Percentiles rank a stretch among this genome's conserved stretches.
Evolutionary conservation across 1,139 yeast genomes (phyloP).

Genomic region (Taphrina pruni): DNA sequence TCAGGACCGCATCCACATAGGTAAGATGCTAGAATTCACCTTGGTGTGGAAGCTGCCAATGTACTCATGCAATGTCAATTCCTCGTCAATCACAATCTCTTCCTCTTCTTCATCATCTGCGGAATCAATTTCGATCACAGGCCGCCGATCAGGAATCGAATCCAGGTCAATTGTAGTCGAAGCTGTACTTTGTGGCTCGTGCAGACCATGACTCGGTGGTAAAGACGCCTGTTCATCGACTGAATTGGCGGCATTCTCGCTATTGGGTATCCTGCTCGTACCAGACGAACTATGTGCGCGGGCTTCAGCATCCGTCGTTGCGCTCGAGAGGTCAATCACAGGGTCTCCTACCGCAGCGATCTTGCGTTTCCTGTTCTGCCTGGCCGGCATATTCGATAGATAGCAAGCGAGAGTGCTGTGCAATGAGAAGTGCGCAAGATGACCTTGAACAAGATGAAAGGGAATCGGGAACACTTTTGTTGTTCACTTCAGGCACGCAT

Average conservation of each 20-base stretch:
- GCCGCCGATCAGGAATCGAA: neutral
- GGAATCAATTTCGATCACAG: slow-evolving; percentile 23
- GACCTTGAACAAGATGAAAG: too few species aligned
- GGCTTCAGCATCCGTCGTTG: slow-evolving; percentile 7
- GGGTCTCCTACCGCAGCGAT: neutral
- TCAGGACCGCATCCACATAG: neutral
- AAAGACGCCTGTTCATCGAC: neutral
- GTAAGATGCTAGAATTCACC: neutral
- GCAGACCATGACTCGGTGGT: neutral
- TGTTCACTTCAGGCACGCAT: too few species aligned
- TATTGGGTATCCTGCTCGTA: neutral
- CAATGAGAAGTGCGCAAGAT: neutral
- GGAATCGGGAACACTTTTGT: too few species aligned
- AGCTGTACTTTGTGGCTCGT: neutral
- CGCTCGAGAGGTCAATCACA: slow-evolving; percentile 10
- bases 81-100: neutral
- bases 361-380: slow-evolving; percentile 3
- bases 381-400: neutral
- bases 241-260: neutral
- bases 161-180: slow-evolving; percentile 9
- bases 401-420: neutral
- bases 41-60: slow-evolving; percentile 27
- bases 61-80: slow-evolving; percentile 10
- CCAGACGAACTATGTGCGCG: slow-evolving; percentile 7
- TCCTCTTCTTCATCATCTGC: slow-evolving; percentile 22